Percentiles rank a stretch among this genome's conserved stretches.
phyloP scores from a whole-genome alignment of 108 stramenopile genomes.

The Cyclotella sp. region DNA sequence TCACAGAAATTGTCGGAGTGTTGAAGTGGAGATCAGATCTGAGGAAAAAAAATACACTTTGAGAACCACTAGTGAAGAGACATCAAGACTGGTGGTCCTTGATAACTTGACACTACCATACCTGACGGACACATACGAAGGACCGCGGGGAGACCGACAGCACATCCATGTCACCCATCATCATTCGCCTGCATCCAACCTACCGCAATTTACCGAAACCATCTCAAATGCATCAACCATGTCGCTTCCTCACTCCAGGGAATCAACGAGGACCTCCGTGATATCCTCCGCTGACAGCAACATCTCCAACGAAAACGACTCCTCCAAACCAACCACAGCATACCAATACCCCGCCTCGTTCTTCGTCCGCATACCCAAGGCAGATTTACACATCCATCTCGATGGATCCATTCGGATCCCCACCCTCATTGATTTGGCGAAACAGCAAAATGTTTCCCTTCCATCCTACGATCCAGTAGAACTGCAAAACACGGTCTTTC shows the following conservation, averaged over 20 bases:
- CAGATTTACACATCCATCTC: slow-evolving; percentile 47
- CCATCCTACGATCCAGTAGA: slow-evolving; percentile 34
- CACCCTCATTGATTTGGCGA: slow-evolving; percentile 41
- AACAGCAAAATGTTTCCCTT: slow-evolving; percentile 12
- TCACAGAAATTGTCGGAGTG: too few species aligned
- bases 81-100: too few species aligned
- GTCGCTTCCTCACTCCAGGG: not conserved
- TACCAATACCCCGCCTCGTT: slow-evolving; percentile 17
- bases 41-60: too few species aligned
- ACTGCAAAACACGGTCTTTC: slow-evolving; percentile 30
- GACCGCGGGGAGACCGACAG: too few species aligned
- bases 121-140: too few species aligned
- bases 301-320: not conserved
- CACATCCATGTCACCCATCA: too few species aligned
- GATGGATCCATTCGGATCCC: slow-evolving; percentile 48
- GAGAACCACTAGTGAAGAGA: too few species aligned
- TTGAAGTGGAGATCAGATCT: too few species aligned
- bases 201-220: not conserved
- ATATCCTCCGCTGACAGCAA: not conserved
- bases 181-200: too few species aligned
- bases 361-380: slow-evolving; percentile 44
- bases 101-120: too few species aligned
- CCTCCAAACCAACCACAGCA: not conserved
- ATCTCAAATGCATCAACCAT: not conserved
- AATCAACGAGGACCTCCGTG: not conserved